These are phyloP conservation scores for Diaporthe aspalathi DNA, from an alignment of 2,329 filamentous ascomycete species.

Conservation along the genomic window DNA sequence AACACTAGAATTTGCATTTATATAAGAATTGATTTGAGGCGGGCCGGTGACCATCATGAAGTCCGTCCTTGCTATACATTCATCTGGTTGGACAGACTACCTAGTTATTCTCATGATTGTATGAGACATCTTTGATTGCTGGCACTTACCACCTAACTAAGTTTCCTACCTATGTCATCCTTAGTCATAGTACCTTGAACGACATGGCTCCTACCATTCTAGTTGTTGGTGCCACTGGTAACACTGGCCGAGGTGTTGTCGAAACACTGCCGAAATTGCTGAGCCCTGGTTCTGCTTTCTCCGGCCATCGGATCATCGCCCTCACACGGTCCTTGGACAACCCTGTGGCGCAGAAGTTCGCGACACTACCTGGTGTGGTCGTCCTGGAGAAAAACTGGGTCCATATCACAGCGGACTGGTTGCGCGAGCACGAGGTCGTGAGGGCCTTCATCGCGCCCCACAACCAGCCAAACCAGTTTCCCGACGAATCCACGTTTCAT, in stretches of 20 bases:
- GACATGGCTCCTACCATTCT: conserved; percentile 13
- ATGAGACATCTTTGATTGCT: no score
- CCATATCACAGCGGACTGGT: conserved; percentile 53
- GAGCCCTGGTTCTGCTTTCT: not conserved
- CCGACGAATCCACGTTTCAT: not conserved
- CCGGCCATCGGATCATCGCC: conserved; percentile 1
- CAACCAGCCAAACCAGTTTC: conserved; percentile 51
- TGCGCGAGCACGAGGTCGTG: conserved; percentile 50
- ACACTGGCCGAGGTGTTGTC: conserved; percentile 15
- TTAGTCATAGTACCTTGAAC: not conserved
- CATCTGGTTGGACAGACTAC: no score
- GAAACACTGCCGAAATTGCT: conserved; percentile 22
- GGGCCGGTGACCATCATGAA: no score
- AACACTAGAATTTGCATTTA: no score
- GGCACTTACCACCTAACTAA: no score
- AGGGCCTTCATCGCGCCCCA: conserved; percentile 55
- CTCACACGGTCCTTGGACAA: not conserved
- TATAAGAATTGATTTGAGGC: no score
- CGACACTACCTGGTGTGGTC: not conserved
- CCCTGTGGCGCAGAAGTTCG: not conserved
- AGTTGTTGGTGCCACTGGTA: conserved; percentile 21
- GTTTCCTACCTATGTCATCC: not conserved
- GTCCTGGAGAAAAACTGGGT: conserved; percentile 46
- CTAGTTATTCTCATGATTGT: no score
- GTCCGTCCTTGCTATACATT: no score